A percentile compares a stretch with the other conserved stretches of the same genome.
phyloP scores from a whole-genome alignment of 305 asterid species.

The Fraxinus nigra region DNA sequence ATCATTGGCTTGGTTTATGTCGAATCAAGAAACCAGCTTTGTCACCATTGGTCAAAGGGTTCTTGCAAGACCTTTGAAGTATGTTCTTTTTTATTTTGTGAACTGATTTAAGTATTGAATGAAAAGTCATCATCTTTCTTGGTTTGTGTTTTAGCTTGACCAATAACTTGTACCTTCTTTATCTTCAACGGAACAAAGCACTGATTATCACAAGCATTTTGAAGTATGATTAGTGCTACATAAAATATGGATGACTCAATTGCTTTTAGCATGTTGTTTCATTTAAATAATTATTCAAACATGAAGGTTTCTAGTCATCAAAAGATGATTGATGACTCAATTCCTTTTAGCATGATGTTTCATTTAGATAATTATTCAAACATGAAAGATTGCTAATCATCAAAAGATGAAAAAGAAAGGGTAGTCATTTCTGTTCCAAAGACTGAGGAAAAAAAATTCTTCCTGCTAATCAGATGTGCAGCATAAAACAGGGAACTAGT shows the following conservation, averaged over 20 bases:
- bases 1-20: slow-evolving; percentile 99
- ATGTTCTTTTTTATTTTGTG: slow-evolving; percentile 31
- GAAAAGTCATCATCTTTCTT: not conserved
- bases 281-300: not conserved
- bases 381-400: not conserved
- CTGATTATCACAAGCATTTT: not conserved
- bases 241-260: not conserved
- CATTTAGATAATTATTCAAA: not conserved
- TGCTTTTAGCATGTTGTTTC: not conserved
- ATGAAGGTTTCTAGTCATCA: not conserved
- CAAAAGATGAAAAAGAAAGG: not conserved
- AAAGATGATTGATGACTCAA: not conserved
- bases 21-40: slow-evolving; percentile 97
- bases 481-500: not conserved
- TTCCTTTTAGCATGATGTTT: not conserved
- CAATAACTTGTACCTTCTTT: slow-evolving; percentile 9
- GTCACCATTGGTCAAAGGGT: slow-evolving; percentile 99
- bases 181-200: slow-evolving; percentile 8
- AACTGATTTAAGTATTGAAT: not conserved
- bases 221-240: not conserved
- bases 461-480: not conserved
- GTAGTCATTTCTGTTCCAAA: not conserved
- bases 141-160: slow-evolving; percentile 3
- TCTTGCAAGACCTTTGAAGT: slow-evolving; percentile 97
- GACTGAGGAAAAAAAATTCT: not conserved